Evolutionary conservation across 2,329 filamentous ascomycete genomes (phyloP).

Genomic region (Aureobasidium lini): DNA sequence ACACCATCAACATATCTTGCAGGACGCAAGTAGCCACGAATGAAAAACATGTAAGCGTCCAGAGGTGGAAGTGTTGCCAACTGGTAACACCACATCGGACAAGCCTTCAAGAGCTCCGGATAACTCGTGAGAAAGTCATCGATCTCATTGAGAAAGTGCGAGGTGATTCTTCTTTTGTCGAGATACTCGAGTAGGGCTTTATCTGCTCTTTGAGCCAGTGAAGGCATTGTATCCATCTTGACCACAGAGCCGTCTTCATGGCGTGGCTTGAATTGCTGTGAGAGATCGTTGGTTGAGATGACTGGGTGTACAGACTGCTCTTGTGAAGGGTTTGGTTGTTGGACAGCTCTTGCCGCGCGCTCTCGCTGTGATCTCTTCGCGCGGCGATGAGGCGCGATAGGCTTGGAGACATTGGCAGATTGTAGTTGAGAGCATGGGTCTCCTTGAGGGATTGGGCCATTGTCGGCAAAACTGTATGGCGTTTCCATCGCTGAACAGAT

Average conservation of each 20-base stretch:
- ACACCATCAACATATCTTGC: conserved; percentile 3
- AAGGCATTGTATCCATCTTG: not conserved
- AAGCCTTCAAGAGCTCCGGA: not conserved
- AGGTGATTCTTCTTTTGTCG: not conserved
- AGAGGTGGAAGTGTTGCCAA: not conserved
- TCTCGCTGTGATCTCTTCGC: not conserved
- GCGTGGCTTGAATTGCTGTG: conserved; percentile 1
- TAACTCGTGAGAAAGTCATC: conserved; percentile 1
- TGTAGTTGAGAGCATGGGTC: not conserved
- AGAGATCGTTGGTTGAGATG: not conserved
- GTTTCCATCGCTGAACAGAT: not conserved
- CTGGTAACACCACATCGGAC: conserved; percentile 3
- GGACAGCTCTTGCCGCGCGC: not conserved
- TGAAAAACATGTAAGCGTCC: conserved; percentile 6
- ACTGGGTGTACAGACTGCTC: not conserved
- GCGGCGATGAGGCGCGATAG: not conserved
- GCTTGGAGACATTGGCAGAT: not conserved
- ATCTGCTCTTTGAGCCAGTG: not conserved
- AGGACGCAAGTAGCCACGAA: conserved; percentile 1
- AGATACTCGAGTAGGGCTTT: conserved; percentile 4
- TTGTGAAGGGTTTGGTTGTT: not conserved
- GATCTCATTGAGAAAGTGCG: conserved; percentile 3
- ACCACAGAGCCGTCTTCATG: not conserved
- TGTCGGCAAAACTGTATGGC: not conserved
- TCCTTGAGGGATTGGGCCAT: not conserved